phyloP scores from a whole-genome alignment of 192 early-diverging fungal species.

The Rhizoclosmatium sp. region DNA sequence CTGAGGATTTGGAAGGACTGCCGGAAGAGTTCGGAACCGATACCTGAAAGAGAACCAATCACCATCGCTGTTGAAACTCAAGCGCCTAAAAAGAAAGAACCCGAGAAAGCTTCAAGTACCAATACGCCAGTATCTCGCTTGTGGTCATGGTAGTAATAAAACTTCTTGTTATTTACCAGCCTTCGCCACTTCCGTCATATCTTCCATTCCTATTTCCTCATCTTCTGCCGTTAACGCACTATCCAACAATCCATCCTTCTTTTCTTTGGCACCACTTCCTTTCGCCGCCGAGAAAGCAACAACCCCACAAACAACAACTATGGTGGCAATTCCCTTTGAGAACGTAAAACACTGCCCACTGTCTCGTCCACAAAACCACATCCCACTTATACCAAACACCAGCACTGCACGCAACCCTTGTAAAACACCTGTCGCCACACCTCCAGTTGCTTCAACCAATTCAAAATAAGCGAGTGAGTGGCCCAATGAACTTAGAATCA shows the following conservation, averaged over 20 bases:
- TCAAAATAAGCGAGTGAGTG: constrained; percentile 57
- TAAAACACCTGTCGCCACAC: constrained; percentile 58
- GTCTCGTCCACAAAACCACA: constrained; percentile 52
- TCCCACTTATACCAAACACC: constrained; percentile 52
- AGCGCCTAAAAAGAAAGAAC: background rate
- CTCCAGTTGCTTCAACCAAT: constrained; percentile 53
- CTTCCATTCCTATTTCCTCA: constrained; percentile 6
- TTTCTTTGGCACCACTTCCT: constrained; percentile 3
- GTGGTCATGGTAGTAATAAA: constrained; percentile 10
- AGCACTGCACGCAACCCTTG: constrained; percentile 57
- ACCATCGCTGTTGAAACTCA: background rate
- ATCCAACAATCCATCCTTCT: constrained; percentile 3
- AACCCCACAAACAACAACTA: constrained; percentile 53
- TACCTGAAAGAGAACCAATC: background rate
- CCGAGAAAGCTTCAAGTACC: background rate
- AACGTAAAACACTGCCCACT: constrained; percentile 50
- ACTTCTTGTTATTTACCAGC: background rate
- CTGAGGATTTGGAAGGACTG: constrained; percentile 29
- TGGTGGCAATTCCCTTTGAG: constrained; percentile 49
- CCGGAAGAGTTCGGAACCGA: background rate
- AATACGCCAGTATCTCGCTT: background rate
- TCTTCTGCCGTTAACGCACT: background rate
- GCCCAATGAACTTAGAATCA: constrained; percentile 46
- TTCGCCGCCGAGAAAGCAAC: constrained; percentile 55
- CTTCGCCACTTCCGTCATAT: background rate